A percentile compares a stretch with the other conserved stretches of the same genome.
These are phyloP conservation scores for Alternaria alternata DNA, from an alignment of 2,329 filamentous ascomycete genomes.

Conservation along the genomic window DNA sequence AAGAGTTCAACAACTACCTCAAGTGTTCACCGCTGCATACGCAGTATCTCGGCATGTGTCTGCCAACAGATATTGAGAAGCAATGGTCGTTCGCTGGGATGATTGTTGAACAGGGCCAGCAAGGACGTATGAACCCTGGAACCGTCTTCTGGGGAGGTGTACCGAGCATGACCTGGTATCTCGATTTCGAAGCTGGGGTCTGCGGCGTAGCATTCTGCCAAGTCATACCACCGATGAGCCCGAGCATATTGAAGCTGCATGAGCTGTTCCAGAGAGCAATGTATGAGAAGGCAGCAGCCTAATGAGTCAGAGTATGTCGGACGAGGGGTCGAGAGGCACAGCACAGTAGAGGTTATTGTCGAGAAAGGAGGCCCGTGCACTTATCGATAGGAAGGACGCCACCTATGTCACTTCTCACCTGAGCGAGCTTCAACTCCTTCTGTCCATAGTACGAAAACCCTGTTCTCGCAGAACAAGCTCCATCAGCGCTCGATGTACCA, in stretches of 20 bases:
- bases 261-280: slow-evolving; percentile 15
- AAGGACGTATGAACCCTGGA: slow-evolving; percentile 16
- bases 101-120: neutral
- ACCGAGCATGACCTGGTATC: slow-evolving; percentile 20
- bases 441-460: neutral
- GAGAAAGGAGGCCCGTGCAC: neutral
- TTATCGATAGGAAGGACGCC: neutral
- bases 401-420: neutral
- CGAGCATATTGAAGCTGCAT: slow-evolving; percentile 11
- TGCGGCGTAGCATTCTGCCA: slow-evolving; percentile 23
- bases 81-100: slow-evolving; percentile 5
- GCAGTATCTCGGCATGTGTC: slow-evolving; percentile 18
- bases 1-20: slow-evolving; percentile 30
- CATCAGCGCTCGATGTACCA: neutral
- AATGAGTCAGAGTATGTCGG: neutral
- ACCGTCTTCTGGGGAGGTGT: slow-evolving; percentile 17
- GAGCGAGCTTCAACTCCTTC: neutral
- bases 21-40: slow-evolving; percentile 12
- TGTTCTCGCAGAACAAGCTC: neutral
- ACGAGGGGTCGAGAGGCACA: neutral
- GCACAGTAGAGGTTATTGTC: neutral
- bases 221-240: slow-evolving; percentile 21
- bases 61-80: slow-evolving; percentile 1
- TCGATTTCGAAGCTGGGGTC: slow-evolving; percentile 14
- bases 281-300: neutral